Conservation (phyloP, 2,329 filamentous ascomycete genomes). For the Xylaria digitata region DNA sequence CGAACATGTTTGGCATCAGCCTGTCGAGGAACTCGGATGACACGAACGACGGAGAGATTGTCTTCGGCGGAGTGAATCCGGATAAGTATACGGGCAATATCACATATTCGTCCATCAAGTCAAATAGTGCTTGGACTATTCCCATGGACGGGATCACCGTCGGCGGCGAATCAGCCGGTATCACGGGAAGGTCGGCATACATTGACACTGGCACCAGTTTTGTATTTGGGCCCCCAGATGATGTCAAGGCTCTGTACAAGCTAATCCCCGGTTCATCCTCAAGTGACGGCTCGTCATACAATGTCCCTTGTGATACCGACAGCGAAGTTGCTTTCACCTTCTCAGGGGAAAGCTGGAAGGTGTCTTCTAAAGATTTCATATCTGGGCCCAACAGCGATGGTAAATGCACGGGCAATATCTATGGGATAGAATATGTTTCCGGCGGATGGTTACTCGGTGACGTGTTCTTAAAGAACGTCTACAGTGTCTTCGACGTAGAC, state of each 20-base stretch:
- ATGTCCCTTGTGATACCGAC: slow-evolving; percentile 77
- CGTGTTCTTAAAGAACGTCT: slow-evolving; percentile 90
- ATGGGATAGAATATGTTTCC: slow-evolving; percentile 75
- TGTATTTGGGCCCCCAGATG: slow-evolving; percentile 74
- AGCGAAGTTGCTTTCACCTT: slow-evolving; percentile 73
- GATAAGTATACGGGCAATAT: slow-evolving; percentile 76
- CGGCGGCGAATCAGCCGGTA: slow-evolving; percentile 67
- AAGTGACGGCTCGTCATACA: slow-evolving; percentile 70
- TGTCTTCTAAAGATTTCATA: slow-evolving; percentile 79
- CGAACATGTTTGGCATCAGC: slow-evolving; percentile 77
- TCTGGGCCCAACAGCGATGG: slow-evolving; percentile 57
- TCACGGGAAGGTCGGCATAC: slow-evolving; percentile 71
- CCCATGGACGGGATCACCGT: slow-evolving; percentile 73
- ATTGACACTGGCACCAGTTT: slow-evolving; percentile 89
- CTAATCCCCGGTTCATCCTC: slow-evolving; percentile 71
- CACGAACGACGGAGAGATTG: slow-evolving; percentile 78
- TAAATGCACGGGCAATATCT: slow-evolving; percentile 76
- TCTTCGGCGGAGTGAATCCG: slow-evolving; percentile 77
- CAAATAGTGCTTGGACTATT: slow-evolving; percentile 74
- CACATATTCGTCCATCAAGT: slow-evolving; percentile 68
- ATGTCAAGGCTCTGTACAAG: slow-evolving; percentile 75
- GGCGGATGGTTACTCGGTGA: slow-evolving; percentile 84
- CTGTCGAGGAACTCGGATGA: slow-evolving; percentile 75
- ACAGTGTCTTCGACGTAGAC: slow-evolving; percentile 85
- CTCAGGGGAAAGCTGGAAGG: slow-evolving; percentile 72